Percentiles rank a stretch among this genome's conserved stretches.
These are phyloP conservation scores for Claviceps sp. DNA, from an alignment of 2,329 filamentous ascomycete species.

Conservation along the genomic window DNA sequence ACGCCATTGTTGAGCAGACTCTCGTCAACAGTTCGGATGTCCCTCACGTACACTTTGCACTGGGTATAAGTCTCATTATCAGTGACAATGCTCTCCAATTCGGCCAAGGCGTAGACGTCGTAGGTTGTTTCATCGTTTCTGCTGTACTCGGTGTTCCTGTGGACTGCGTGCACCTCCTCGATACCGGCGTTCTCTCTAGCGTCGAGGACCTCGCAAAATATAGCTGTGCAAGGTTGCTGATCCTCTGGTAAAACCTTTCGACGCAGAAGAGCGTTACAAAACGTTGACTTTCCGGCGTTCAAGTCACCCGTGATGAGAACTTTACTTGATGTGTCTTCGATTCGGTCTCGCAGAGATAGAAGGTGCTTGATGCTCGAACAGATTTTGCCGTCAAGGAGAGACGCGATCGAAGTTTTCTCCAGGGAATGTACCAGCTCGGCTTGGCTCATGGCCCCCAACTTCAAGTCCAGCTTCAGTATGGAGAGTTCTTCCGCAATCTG, in stretches of 20 bases:
- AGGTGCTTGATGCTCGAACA: conserved; percentile 87
- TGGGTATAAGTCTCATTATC: conserved; percentile 83
- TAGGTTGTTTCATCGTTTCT: conserved; percentile 90
- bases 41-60: conserved; percentile 94
- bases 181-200: conserved; percentile 78
- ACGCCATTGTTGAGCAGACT: conserved; percentile 94
- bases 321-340: conserved; percentile 95
- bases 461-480: conserved; percentile 85
- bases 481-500: conserved; percentile 95
- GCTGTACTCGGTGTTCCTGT: conserved; percentile 67
- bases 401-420: conserved; percentile 82
- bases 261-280: conserved; percentile 91
- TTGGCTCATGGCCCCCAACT: conserved; percentile 75
- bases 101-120: conserved; percentile 63
- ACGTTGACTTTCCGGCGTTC: conserved; percentile 96
- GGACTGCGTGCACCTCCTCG: conserved; percentile 92
- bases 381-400: conserved; percentile 86
- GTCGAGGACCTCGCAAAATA: conserved; percentile 95
- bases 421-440: conserved; percentile 86
- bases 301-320: conserved; percentile 91
- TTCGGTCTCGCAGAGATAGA: conserved; percentile 73
- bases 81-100: conserved; percentile 78
- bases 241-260: conserved; percentile 91
- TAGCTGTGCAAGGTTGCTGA: conserved; percentile 94
- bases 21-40: conserved; percentile 78